phyloP scores from a whole-genome alignment of 345 rosid species.

The Syzygium oleosum region DNA sequence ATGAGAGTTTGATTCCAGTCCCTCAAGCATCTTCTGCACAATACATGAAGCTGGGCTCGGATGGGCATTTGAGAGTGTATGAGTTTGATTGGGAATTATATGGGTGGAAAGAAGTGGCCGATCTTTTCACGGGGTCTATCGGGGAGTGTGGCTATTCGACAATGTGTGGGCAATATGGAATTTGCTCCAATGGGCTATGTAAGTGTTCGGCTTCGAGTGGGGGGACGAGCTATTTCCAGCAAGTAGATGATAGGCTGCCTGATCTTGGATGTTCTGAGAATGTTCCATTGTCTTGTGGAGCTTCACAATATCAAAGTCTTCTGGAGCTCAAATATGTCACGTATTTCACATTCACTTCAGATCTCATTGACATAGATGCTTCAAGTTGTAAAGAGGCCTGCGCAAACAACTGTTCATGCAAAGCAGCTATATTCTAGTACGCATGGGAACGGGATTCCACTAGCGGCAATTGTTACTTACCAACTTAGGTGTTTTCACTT shows the following conservation, averaged over 20 bases:
- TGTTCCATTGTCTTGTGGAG: neutral
- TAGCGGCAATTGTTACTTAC: neutral
- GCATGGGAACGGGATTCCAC: neutral
- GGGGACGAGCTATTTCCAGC: neutral
- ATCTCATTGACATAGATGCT: neutral
- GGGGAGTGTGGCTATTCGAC: neutral
- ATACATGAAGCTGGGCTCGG: neutral
- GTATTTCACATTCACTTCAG: neutral
- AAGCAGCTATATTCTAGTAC: slow-evolving; percentile 8
- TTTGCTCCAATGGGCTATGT: neutral
- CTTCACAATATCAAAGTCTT: neutral
- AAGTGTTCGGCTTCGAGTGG: neutral
- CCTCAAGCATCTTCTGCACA: neutral
- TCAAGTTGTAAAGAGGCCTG: slow-evolving; percentile 10
- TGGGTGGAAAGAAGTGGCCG: too few relatives aligned
- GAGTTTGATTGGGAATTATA: too few relatives aligned
- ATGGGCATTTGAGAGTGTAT: too few relatives aligned
- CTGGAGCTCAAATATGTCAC: neutral
- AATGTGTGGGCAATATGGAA: neutral
- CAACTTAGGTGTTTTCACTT: slow-evolving; percentile 1
- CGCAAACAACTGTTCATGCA: slow-evolving; percentile 12
- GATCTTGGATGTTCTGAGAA: neutral
- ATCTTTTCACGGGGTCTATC: too few relatives aligned
- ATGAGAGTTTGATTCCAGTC: too few relatives aligned
- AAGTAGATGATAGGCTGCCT: neutral